Evolutionary conservation across 805 yeast species (phyloP), one percentile per base, ranked within the genome.

Genomic region (Teunomyces cretensis): DNA sequence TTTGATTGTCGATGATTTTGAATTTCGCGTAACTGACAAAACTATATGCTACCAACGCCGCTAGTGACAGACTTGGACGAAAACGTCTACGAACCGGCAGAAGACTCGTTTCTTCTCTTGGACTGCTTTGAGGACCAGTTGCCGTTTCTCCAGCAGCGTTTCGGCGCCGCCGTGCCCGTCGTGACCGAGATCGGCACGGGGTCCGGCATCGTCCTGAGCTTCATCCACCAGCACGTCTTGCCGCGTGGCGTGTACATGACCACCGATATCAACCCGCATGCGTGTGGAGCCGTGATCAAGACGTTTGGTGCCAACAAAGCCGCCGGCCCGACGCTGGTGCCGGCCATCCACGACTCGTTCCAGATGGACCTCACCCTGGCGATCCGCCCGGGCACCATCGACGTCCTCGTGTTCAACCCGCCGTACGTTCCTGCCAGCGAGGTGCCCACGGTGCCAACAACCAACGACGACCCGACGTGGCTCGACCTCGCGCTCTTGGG

Each of bases 1-100:
- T n/a, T n/a, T n/a, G n/a, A n/a, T n/a, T n/a, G n/a, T n/a, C n/a
- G n/a, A n/a, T n/a, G n/a, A n/a, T n/a, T n/a, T n/a, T n/a, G n/a
- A n/a, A n/a, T n/a, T n/a, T n/a, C n/a, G n/a, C n/a, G n/a, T n/a
- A n/a, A n/a, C n/a, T n/a, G n/a, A n/a, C n/a, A n/a, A n/a, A n/a
- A n/a, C n/a, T n/a, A n/a, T n/a, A 90, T 90, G 97, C 72, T 88
- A 3, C 83, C 94, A 4, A 91, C 97, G 0, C 97, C 98, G 1
- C 62, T 64, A 6, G 70, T 86, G 1, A 52, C 58, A 1, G 63
- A 72, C 14, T 75, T 83, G 14, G 85, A 86, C 56, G 82, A 78
- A n/a, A 76, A 75, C 53, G 96, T 92, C 3, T 94, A 94, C 61
- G 99, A 94, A 58, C 98, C 99, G 0, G 80, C 96, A 0, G 99